Percentiles rank a stretch among this genome's conserved stretches.
Evolutionary conservation across 331 rosid genomes (phyloP).

Genomic region (Malus hybrid): DNA sequence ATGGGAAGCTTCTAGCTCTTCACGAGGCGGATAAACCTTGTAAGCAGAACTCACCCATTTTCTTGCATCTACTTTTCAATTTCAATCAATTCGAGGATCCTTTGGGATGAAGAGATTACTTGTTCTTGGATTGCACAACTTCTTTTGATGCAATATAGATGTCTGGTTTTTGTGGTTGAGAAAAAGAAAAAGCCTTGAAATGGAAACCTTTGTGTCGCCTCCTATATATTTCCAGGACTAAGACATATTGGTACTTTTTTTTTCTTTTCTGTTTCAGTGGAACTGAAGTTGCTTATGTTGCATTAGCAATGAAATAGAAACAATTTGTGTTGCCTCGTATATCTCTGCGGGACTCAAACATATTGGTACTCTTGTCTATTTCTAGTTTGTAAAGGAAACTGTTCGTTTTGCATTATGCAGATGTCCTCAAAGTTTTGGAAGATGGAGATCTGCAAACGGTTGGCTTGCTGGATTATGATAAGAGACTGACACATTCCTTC

Average conservation of each 20-base stretch:
- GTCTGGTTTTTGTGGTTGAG: background rate
- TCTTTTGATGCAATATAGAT: slow-evolving; percentile 4
- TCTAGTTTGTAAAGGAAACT: slow-evolving; percentile 16
- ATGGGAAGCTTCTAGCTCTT: slow-evolving; percentile 91
- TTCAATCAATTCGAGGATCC: background rate
- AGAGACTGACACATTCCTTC: slow-evolving; percentile 27
- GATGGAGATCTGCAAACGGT: slow-evolving; percentile 35
- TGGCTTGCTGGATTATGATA: too few species aligned
- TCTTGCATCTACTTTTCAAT: background rate
- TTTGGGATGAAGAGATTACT: background rate
- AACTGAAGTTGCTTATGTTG: slow-evolving; percentile 18
- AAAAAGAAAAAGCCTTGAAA: background rate
- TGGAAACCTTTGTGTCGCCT: background rate
- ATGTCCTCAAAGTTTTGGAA: slow-evolving; percentile 83
- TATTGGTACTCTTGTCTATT: slow-evolving; percentile 6
- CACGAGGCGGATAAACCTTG: slow-evolving; percentile 90
- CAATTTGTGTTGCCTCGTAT: background rate
- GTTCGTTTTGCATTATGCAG: slow-evolving; percentile 33
- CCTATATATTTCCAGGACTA: background rate
- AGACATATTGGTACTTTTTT: slow-evolving; percentile 1
- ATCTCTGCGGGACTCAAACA: background rate
- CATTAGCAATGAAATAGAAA: background rate
- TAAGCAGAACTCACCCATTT: slow-evolving; percentile 26
- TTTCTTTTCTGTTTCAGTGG: background rate
- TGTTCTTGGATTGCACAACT: background rate